Conservation (phyloP, 345 rosid genomes). For the Eutrema yunnanense region DNA sequence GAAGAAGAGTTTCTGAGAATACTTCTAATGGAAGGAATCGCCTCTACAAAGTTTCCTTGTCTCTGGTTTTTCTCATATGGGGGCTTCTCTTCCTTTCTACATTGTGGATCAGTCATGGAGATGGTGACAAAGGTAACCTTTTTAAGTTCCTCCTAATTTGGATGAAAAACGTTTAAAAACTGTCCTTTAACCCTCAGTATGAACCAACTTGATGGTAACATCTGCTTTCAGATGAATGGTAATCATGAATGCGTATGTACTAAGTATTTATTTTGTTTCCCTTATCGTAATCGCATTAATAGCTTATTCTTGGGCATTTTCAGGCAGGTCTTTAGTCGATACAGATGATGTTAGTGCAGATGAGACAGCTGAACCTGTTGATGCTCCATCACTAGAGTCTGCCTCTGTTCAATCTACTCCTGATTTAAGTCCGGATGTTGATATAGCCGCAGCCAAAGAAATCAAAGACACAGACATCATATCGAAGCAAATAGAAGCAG, state of each 20-base stretch:
- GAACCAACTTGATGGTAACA: background rate
- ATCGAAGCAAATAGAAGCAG: background rate
- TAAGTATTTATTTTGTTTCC: background rate
- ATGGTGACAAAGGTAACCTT: slow-evolving; percentile 52
- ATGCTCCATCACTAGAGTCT: slow-evolving; percentile 30
- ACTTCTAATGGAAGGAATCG: slow-evolving; percentile 36
- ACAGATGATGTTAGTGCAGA: slow-evolving; percentile 5
- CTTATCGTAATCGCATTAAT: background rate
- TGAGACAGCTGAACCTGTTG: slow-evolving; percentile 29
- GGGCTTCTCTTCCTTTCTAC: slow-evolving; percentile 62
- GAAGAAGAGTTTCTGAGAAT: slow-evolving; percentile 70
- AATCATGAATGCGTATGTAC: background rate
- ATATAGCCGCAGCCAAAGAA: background rate
- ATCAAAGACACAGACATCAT: background rate
- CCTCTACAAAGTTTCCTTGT: slow-evolving; percentile 63
- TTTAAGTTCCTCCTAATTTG: background rate
- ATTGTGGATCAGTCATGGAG: slow-evolving; percentile 58
- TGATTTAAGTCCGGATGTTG: background rate
- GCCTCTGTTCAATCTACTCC: slow-evolving; percentile 8
- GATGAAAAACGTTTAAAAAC: background rate
- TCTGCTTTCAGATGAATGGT: background rate
- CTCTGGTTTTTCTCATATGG: slow-evolving; percentile 70
- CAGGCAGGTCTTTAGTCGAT: slow-evolving; percentile 41
- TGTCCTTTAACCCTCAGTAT: background rate
- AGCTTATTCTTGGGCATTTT: background rate